Conservation (phyloP, 352 stramenopile genomes). For the Achlya hypogyna region DNA sequence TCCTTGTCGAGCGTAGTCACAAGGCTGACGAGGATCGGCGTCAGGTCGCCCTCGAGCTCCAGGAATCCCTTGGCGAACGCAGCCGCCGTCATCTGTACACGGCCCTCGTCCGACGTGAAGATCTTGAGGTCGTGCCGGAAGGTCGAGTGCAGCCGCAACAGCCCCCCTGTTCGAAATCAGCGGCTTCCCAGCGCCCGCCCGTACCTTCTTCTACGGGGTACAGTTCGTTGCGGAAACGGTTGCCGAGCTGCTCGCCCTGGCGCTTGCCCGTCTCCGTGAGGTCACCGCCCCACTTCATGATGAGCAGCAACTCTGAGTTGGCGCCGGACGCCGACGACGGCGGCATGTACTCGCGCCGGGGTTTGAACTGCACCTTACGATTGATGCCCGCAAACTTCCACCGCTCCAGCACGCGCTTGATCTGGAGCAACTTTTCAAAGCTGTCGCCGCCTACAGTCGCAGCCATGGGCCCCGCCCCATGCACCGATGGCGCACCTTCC, state of each 20-base stretch:
- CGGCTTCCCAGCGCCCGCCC: not conserved
- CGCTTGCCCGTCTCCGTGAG: constrained; percentile 96
- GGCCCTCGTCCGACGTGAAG: constrained; percentile 98
- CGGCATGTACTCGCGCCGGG: constrained; percentile 47
- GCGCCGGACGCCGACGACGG: not conserved
- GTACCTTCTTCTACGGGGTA: constrained; percentile 79
- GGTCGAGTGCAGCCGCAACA: constrained; percentile 97
- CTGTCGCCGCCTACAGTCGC: constrained; percentile 50
- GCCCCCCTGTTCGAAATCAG: constrained; percentile 47
- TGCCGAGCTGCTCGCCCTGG: constrained; percentile 93
- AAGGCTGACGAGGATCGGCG: constrained; percentile 98
- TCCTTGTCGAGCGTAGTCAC: constrained; percentile 81
- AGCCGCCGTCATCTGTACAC: constrained; percentile 99
- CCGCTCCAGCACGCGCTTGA: constrained; percentile 94
- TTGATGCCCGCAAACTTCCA: constrained; percentile 97
- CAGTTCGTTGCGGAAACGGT: constrained; percentile 83
- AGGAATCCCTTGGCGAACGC: constrained; percentile 99
- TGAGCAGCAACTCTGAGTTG: constrained; percentile 89
- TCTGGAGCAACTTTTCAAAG: constrained; percentile 91
- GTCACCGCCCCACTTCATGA: constrained; percentile 99
- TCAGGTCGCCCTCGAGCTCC: constrained; percentile 98
- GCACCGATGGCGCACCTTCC: constrained; percentile 21
- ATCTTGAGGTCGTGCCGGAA: constrained; percentile 99
- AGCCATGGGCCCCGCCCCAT: not conserved
- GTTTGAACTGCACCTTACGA: constrained; percentile 91